Evolutionary conservation across 352 stramenopile species (phyloP).

Genomic region (Phytophthora sojae): DNA sequence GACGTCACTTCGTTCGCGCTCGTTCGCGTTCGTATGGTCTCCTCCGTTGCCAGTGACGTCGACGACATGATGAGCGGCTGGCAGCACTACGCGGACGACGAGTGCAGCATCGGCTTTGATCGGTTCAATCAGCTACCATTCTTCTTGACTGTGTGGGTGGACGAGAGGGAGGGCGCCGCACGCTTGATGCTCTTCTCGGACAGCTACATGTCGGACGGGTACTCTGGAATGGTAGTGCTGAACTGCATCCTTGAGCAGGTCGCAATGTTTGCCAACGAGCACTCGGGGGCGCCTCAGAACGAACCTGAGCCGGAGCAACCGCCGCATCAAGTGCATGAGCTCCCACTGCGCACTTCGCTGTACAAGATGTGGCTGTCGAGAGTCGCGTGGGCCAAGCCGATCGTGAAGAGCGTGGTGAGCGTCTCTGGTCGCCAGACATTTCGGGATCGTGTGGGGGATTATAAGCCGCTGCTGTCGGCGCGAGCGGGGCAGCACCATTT

Average conservation of each 20-base stretch:
- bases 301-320: slow-evolving; percentile 11
- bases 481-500: slow-evolving; percentile 36
- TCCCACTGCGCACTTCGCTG: slow-evolving; percentile 22
- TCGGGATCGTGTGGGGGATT: slow-evolving; percentile 3
- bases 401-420: slow-evolving; percentile 20
- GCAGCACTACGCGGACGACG: slow-evolving; percentile 40
- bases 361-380: slow-evolving; percentile 32
- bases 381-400: slow-evolving; percentile 14
- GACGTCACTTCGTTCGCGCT: slow-evolving; percentile 28
- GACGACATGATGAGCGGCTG: slow-evolving; percentile 26
- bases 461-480: slow-evolving; percentile 26
- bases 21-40: slow-evolving; percentile 19
- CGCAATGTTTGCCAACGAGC: slow-evolving; percentile 1
- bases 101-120: slow-evolving; percentile 45
- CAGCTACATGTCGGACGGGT: slow-evolving; percentile 59
- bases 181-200: slow-evolving; percentile 57
- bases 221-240: slow-evolving; percentile 44
- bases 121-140: slow-evolving; percentile 42
- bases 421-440: slow-evolving; percentile 6
- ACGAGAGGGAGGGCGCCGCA: slow-evolving; percentile 11
- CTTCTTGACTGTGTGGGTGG: slow-evolving; percentile 34
- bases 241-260: slow-evolving; percentile 40
- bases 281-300: neutral
- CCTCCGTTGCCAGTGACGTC: slow-evolving; percentile 9
- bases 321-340: slow-evolving; percentile 9